Evolutionary conservation across 2,329 filamentous ascomycete genomes (phyloP).

Genomic region (Diaporthe sp.): DNA sequence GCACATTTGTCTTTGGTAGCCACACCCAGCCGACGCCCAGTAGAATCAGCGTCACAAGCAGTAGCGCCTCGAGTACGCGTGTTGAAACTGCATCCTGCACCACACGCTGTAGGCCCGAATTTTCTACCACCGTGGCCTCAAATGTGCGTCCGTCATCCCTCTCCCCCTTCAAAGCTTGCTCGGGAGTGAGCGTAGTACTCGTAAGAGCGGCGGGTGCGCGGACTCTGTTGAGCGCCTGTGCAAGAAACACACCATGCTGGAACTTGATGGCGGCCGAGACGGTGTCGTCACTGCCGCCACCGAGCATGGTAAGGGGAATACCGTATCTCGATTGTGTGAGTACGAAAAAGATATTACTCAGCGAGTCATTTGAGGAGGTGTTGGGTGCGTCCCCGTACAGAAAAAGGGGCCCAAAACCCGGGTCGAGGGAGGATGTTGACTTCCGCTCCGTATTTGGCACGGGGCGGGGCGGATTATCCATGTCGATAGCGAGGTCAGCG

Average conservation of each 20-base stretch:
- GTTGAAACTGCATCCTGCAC: slow-evolving; percentile 35
- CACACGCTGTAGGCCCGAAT: slow-evolving; percentile 8
- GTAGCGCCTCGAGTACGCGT: slow-evolving; percentile 27
- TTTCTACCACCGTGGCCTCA: slow-evolving; percentile 4
- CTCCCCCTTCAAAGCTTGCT: not conserved
- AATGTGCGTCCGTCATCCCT: not conserved
- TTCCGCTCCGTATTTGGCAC: not conserved
- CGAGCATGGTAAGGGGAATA: not conserved
- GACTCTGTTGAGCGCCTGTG: slow-evolving; percentile 62
- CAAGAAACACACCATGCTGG: slow-evolving; percentile 59
- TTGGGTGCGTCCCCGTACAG: not conserved
- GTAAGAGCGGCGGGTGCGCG: not conserved
- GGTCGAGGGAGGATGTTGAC: not conserved
- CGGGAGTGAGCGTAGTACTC: not conserved
- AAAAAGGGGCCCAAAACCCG: fast-evolving
- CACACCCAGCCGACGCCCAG: slow-evolving; percentile 19
- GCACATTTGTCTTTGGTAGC: slow-evolving; percentile 36
- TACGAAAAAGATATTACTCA: not conserved
- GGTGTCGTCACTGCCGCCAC: slow-evolving; percentile 40
- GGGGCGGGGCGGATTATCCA: not conserved
- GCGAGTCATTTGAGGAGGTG: not conserved
- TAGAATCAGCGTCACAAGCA: slow-evolving; percentile 1
- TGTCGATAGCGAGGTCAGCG: not conserved
- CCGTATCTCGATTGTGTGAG: not conserved
- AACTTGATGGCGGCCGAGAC: slow-evolving; percentile 45